phyloP scores from a whole-genome alignment of 2,329 filamentous ascomycete genomes.

The Fonsecaea erecta region DNA sequence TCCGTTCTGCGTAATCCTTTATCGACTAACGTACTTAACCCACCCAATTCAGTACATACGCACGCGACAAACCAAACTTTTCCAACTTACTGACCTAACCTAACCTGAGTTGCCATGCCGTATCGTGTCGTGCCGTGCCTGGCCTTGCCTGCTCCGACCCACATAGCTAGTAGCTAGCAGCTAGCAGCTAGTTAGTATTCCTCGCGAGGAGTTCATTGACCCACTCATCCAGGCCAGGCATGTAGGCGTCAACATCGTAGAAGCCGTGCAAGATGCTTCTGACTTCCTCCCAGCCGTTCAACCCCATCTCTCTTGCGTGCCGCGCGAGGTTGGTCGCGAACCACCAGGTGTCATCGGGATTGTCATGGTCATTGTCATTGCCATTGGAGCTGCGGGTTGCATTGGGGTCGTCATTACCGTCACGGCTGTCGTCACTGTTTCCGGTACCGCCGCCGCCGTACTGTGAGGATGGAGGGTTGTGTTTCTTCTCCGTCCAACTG shows the following conservation, averaged over 20 bases:
- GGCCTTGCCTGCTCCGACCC: not conserved
- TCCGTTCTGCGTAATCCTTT: no score
- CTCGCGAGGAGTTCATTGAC: not conserved
- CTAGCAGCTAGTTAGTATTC: no score
- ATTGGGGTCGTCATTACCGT: not conserved
- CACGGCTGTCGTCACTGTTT: not conserved
- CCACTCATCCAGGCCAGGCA: not conserved
- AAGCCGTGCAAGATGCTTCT: not conserved
- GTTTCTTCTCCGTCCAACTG: conserved; percentile 4
- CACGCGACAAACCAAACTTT: no score
- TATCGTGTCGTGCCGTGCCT: no score
- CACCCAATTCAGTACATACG: no score
- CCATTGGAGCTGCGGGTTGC: not conserved
- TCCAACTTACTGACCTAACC: no score
- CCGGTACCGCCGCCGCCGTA: not conserved
- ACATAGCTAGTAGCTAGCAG: no score
- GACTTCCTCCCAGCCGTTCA: not conserved
- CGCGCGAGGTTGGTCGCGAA: not conserved
- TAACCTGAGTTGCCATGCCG: no score
- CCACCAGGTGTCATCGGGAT: not conserved
- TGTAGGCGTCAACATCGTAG: not conserved
- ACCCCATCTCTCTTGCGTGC: not conserved
- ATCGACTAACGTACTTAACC: no score
- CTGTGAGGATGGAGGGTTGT: not conserved
- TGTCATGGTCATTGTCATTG: not conserved